Conservation (phyloP, 495 filamentous ascomycete species). For the Penicillium angulare region DNA sequence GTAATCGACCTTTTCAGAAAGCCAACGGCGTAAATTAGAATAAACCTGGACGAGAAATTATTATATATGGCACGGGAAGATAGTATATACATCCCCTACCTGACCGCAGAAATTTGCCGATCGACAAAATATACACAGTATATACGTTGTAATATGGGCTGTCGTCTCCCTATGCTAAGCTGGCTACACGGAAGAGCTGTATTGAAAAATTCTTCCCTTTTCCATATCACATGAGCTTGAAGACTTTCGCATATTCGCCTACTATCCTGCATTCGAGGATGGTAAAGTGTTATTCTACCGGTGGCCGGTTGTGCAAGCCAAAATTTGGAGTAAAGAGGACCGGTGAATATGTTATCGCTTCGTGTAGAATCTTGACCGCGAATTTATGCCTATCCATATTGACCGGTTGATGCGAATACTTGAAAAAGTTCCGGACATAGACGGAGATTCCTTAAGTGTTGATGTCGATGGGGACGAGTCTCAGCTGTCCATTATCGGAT, state of each 20-base stretch:
- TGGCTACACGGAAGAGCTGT: slow-evolving; percentile 15
- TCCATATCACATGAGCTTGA: slow-evolving; percentile 45
- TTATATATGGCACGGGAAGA: slow-evolving; percentile 6
- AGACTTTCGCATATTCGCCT: slow-evolving; percentile 2
- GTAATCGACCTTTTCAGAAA: slow-evolving; percentile 6
- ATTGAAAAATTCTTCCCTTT: slow-evolving; percentile 37
- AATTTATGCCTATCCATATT: slow-evolving; percentile 7
- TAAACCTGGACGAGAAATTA: slow-evolving; percentile 5
- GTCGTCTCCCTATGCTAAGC: slow-evolving; percentile 25
- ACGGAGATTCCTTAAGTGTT: not conserved
- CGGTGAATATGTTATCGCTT: slow-evolving; percentile 4
- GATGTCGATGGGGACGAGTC: not conserved
- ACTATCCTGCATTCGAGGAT: slow-evolving; percentile 4
- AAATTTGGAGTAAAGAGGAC: slow-evolving; percentile 1
- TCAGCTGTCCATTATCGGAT: slow-evolving; percentile 2
- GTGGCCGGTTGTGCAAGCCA: slow-evolving; percentile 1
- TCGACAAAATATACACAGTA: slow-evolving; percentile 37
- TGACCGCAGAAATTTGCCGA: slow-evolving; percentile 38
- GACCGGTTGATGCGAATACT: slow-evolving; percentile 2
- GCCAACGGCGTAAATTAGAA: slow-evolving; percentile 3
- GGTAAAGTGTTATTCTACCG: slow-evolving; percentile 4
- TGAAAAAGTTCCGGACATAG: slow-evolving; percentile 3
- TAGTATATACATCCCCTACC: slow-evolving; percentile 42
- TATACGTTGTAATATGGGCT: slow-evolving; percentile 26
- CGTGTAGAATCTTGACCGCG: slow-evolving; percentile 1